Conservation (phyloP, 805 yeast species). For the Teunomyces cretensis region DNA sequence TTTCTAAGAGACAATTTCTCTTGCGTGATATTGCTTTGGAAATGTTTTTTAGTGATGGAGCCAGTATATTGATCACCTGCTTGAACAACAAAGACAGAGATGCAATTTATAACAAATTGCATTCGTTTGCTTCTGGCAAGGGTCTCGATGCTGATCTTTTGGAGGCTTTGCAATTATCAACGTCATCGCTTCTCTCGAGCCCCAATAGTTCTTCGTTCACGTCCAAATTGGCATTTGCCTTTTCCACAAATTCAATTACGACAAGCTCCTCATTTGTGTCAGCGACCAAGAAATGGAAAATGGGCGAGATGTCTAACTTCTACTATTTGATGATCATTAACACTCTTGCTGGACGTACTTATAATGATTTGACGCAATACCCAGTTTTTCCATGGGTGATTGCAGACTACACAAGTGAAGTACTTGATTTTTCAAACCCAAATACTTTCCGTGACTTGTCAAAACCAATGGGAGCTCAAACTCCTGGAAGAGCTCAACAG, state of each 20-base stretch:
- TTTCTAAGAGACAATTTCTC: slow-evolving; percentile 73
- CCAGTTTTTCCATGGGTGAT: slow-evolving; percentile 93
- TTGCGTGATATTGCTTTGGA: slow-evolving; percentile 81
- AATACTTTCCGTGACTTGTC: slow-evolving; percentile 69
- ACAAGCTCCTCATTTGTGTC: slow-evolving; percentile 29
- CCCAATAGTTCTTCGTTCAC: slow-evolving; percentile 24
- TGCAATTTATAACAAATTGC: slow-evolving; percentile 48
- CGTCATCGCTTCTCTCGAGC: slow-evolving; percentile 1
- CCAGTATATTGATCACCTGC: slow-evolving; percentile 68
- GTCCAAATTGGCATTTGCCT: slow-evolving; percentile 14
- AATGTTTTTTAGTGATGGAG: slow-evolving; percentile 70
- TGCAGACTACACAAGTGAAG: slow-evolving; percentile 74
- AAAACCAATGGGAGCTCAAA: slow-evolving; percentile 92
- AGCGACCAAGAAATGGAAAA: slow-evolving; percentile 70
- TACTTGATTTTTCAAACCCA: slow-evolving; percentile 63
- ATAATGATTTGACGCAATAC: slow-evolving; percentile 85
- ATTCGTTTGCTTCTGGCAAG: slow-evolving; percentile 47
- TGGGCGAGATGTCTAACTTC: slow-evolving; percentile 79
- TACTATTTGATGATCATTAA: slow-evolving; percentile 77
- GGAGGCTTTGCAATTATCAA: slow-evolving; percentile 44
- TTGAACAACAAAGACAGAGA: slow-evolving; percentile 55
- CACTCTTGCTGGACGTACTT: slow-evolving; percentile 84
- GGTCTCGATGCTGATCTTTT: slow-evolving; percentile 56
- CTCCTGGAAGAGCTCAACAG: slow-evolving; percentile 53
- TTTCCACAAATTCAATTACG: slow-evolving; percentile 18